phyloP scores from a whole-genome alignment of 495 filamentous ascomycete genomes.

The Talaromyces proteolyticus region DNA sequence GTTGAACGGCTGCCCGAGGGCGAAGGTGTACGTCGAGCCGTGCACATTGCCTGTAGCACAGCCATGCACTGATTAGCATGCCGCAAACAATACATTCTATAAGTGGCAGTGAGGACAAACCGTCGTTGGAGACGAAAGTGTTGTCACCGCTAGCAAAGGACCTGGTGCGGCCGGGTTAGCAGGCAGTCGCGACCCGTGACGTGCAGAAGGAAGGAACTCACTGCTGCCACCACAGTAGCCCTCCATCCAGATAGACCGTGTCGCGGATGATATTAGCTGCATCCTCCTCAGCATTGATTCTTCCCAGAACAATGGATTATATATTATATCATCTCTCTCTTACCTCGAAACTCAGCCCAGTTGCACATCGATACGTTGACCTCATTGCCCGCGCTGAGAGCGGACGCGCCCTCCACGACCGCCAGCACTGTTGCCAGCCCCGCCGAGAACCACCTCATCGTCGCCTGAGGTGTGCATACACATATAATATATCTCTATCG shows the following conservation, averaged over 20 bases:
- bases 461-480: too few relatives aligned
- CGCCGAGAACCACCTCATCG: background rate
- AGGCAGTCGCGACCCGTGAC: background rate
- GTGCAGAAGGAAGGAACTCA: constrained; percentile 8
- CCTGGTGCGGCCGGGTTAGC: constrained; percentile 1
- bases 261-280: constrained; percentile 58
- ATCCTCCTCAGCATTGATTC: constrained; percentile 6
- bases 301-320: background rate
- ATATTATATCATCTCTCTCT: background rate
- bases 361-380: constrained; percentile 52
- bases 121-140: too few relatives aligned
- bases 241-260: constrained; percentile 65
- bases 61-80: too few relatives aligned
- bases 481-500: too few relatives aligned
- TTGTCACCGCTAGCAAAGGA: too few relatives aligned
- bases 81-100: too few relatives aligned
- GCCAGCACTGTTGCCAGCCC: background rate
- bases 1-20: constrained; percentile 55
- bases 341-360: constrained; percentile 50
- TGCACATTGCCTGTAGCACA: constrained; percentile 28
- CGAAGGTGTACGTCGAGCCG: constrained; percentile 46
- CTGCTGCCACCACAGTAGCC: constrained; percentile 42
- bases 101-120: too few relatives aligned
- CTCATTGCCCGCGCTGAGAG: constrained; percentile 2
- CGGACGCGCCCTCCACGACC: background rate